Base-by-base conservation (phyloP, 805 yeast species). In the Henningerozyma blattae region DNA sequence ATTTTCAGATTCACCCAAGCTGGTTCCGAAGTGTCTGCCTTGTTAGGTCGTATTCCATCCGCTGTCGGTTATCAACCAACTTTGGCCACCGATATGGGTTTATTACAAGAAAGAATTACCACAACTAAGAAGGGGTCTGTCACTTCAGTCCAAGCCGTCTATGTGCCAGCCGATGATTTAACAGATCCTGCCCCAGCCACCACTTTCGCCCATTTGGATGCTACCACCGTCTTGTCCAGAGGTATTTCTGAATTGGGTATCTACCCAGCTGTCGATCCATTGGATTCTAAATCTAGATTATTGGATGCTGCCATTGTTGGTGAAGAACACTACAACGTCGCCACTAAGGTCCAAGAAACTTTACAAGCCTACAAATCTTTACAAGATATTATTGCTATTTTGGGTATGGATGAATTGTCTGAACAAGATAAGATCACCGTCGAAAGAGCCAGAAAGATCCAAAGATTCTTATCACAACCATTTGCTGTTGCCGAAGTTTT, bases 41-140 rank as follows among this genome's bases (percentile, higher is more conserved):
- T 89, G 72, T 75, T 89, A 65, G 98, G 98, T 73, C 95, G 98
- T 84, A 89, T 89, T 66, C 98, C 98, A 68, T 91, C 98, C 53
- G 98, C 98, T 58, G 98, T 91, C 85, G 98, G 98, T 84, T 89
- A 89, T 72, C 98, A 89, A 75, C 98, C 98, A 69, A 89, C 98
- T 57, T 77, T 89, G 72, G 95, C 98, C 74, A 91, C 98, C 61
- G 98, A 91, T 86, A 91, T 91, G 98, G 98, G 98, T 85, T 77
- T 85, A 65, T 77, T 91, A 65, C 98, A 91, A 77, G 98, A 91
- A 77, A 89, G 98, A 77, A 91, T 91, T 72, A 91, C 98, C 72
- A 89, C 98, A 72, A 91, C 98, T 65, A 77, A 75, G 69, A 91
- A 91, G 78, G 98, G 98, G 77, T 91, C 98, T 66, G 98, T 91